These are phyloP conservation scores for Leccinum olivaceopallidum DNA, from an alignment of 768 basidiomycete genomes.

Conservation along the genomic window DNA sequence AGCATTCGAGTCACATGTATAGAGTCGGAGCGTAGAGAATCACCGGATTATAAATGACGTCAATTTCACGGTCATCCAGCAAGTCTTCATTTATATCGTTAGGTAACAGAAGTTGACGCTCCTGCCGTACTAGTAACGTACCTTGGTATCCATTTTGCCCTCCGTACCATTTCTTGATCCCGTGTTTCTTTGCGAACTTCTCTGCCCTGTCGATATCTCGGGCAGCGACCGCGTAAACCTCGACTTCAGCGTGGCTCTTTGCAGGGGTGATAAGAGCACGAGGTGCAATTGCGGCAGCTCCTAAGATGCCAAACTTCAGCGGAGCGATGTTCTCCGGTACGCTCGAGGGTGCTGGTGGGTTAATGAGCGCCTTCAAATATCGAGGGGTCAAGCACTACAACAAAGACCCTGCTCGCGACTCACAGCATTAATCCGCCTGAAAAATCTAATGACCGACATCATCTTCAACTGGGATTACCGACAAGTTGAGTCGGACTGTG, in stretches of 20 bases:
- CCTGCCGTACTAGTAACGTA: slow-evolving; percentile 18
- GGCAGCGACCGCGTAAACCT: slow-evolving; percentile 58
- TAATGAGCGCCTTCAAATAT: slow-evolving; percentile 21
- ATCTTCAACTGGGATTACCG: too few species aligned
- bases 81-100: slow-evolving; percentile 35
- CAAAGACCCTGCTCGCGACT: slow-evolving; percentile 21
- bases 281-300: slow-evolving; percentile 58
- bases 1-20: background rate
- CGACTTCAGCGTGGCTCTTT: slow-evolving; percentile 53
- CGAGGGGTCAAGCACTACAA: slow-evolving; percentile 17
- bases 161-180: slow-evolving; percentile 51
- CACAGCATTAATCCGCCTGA: slow-evolving; percentile 28
- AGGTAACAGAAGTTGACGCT: background rate
- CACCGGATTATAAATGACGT: slow-evolving; percentile 60
- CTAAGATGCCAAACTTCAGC: slow-evolving; percentile 45
- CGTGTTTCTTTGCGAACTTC: slow-evolving; percentile 53
- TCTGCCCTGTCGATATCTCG: slow-evolving; percentile 49
- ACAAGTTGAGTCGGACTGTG: too few species aligned
- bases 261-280: slow-evolving; percentile 52
- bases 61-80: slow-evolving; percentile 54
- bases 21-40: background rate
- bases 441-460: slow-evolving; percentile 24
- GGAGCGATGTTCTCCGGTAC: slow-evolving; percentile 5
- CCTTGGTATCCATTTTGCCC: slow-evolving; percentile 53
- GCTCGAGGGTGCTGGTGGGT: slow-evolving; percentile 11